Conservation (phyloP, 2,329 filamentous ascomycete species). For the Ophiosphaerella herpotricha region DNA sequence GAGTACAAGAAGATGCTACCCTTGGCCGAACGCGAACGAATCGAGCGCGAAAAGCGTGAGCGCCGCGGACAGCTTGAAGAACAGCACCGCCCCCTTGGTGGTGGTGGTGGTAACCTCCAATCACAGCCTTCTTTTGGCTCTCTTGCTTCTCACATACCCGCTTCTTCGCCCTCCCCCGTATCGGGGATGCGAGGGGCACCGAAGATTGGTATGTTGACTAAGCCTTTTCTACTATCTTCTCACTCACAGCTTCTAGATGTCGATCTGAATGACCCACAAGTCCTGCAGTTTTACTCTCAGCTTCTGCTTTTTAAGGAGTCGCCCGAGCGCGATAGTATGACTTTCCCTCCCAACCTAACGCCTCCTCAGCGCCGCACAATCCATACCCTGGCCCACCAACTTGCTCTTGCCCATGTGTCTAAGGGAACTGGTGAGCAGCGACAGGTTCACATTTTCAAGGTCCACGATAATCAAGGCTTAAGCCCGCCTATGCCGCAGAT, state of each 20-base stretch:
- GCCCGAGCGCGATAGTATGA: conserved; percentile 73
- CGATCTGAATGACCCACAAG: conserved; percentile 89
- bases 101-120: conserved; percentile 65
- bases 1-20: conserved; percentile 99
- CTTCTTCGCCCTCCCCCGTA: conserved; percentile 70
- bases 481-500: conserved; percentile 67
- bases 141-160: conserved; percentile 66
- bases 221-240: conserved; percentile 1
- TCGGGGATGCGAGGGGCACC: conserved; percentile 55
- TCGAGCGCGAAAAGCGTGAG: conserved; percentile 96
- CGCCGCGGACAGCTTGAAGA: conserved; percentile 95
- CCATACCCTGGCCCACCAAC: conserved; percentile 92
- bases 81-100: conserved; percentile 78
- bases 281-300: conserved; percentile 87
- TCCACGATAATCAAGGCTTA: conserved; percentile 61
- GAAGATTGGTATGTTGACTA: conserved; percentile 49
- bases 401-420: conserved; percentile 88
- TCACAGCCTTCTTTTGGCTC: conserved; percentile 87
- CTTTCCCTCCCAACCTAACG: conserved; percentile 80
- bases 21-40: conserved; percentile 88
- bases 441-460: conserved; percentile 87
- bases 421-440: conserved; percentile 85
- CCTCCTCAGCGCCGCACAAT: conserved; percentile 87
- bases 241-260: conserved; percentile 61
- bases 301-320: conserved; percentile 88